Evolutionary conservation across 805 yeast genomes (phyloP).

Genomic region (Candida awuae): DNA sequence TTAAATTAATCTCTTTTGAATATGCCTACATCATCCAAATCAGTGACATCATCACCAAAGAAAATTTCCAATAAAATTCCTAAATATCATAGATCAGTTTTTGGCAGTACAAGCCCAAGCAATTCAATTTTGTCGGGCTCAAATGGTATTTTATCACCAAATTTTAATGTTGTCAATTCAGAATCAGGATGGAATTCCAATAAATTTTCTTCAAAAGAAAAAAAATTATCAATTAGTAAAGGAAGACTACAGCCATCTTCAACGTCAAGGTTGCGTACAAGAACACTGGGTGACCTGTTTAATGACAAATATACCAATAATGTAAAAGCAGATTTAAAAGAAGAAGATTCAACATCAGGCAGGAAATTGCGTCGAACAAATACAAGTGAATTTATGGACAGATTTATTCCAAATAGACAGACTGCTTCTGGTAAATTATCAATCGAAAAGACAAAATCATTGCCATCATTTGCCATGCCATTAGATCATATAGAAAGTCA

Average conservation of each 20-base stretch:
- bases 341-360: slow-evolving; percentile 16
- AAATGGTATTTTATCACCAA: slow-evolving; percentile 28
- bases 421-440: slow-evolving; percentile 40
- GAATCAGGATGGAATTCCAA: slow-evolving; percentile 23
- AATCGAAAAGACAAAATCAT: slow-evolving; percentile 31
- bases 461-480: slow-evolving; percentile 32
- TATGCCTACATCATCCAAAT: no score
- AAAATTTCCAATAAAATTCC: slow-evolving; percentile 5
- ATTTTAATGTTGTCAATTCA: slow-evolving; percentile 28
- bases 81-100: slow-evolving; percentile 24
- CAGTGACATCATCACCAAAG: slow-evolving; percentile 1
- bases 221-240: neutral
- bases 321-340: neutral
- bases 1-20: no score
- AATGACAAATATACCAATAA: slow-evolving; percentile 6
- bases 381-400: slow-evolving; percentile 36
- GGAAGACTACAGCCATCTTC: neutral
- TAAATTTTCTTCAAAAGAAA: neutral
- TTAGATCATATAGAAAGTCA: slow-evolving; percentile 48
- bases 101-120: slow-evolving; percentile 28
- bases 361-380: slow-evolving; percentile 25
- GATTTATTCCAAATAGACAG: slow-evolving; percentile 55
- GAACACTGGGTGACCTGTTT: slow-evolving; percentile 11
- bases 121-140: slow-evolving; percentile 24
- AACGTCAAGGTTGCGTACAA: slow-evolving; percentile 4